Evolutionary conservation across 2,329 filamentous ascomycete genomes (phyloP).

Genomic region (Metarhizium album): DNA sequence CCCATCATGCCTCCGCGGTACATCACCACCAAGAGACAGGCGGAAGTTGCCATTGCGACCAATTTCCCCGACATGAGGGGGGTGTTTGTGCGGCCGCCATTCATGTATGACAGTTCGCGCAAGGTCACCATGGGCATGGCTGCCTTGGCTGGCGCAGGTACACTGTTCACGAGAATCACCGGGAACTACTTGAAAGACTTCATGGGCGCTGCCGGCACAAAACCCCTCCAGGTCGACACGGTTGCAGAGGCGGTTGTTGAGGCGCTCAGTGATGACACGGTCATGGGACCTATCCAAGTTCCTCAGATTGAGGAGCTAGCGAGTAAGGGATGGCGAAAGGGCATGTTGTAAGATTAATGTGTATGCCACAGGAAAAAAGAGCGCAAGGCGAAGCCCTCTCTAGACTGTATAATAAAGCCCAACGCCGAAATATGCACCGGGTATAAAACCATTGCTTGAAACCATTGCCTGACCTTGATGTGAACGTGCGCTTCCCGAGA

Average conservation of each 20-base stretch:
- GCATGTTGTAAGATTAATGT: constrained; percentile 67
- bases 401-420: constrained; percentile 22
- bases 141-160: constrained; percentile 61
- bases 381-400: constrained; percentile 8
- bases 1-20: constrained; percentile 78
- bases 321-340: constrained; percentile 75
- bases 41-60: constrained; percentile 63
- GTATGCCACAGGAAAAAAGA: constrained; percentile 7
- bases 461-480: background rate
- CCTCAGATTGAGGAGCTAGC: constrained; percentile 73
- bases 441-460: constrained; percentile 7
- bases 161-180: constrained; percentile 65
- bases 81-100: constrained; percentile 74
- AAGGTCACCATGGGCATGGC: constrained; percentile 79
- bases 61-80: constrained; percentile 66
- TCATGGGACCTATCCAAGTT: constrained; percentile 68
- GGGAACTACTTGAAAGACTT: constrained; percentile 65
- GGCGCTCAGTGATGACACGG: constrained; percentile 61
- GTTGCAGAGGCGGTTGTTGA: constrained; percentile 88
- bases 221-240: constrained; percentile 76
- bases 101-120: constrained; percentile 79
- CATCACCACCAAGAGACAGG: constrained; percentile 83
- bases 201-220: constrained; percentile 72
- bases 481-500: background rate
- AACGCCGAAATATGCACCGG: constrained; percentile 3